Evolutionary conservation across 2,329 filamentous ascomycete genomes (phyloP).

Genomic region (Plectosphaerella sp.): DNA sequence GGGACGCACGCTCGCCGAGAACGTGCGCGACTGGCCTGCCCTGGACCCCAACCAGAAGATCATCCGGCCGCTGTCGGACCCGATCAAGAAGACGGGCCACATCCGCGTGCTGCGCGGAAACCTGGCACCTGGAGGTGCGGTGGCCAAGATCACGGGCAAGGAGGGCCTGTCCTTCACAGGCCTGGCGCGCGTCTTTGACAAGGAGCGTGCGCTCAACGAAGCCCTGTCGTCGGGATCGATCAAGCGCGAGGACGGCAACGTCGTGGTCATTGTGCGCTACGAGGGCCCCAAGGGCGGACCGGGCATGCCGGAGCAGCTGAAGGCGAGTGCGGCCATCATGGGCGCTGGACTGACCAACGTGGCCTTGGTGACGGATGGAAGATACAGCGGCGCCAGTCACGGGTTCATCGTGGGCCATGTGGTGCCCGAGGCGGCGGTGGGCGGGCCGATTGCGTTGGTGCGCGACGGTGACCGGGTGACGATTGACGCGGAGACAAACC

Average conservation of each 20-base stretch:
- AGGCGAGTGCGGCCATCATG: slow-evolving; percentile 86
- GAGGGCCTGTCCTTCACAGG: slow-evolving; percentile 82
- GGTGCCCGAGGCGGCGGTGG: slow-evolving; percentile 82
- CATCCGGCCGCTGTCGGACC: slow-evolving; percentile 67
- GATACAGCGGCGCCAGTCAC: slow-evolving; percentile 84
- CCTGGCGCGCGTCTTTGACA: slow-evolving; percentile 78
- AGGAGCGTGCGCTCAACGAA: slow-evolving; percentile 72
- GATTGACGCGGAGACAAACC: slow-evolving; percentile 79
- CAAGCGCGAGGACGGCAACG: slow-evolving; percentile 57
- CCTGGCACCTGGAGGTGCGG: slow-evolving; percentile 80
- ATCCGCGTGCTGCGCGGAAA: slow-evolving; percentile 86
- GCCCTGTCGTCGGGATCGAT: slow-evolving; percentile 69
- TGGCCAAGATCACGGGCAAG: slow-evolving; percentile 96
- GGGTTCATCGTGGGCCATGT: slow-evolving; percentile 95
- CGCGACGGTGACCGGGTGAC: slow-evolving; percentile 76
- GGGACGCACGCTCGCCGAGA: slow-evolving; percentile 77
- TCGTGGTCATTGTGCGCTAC: slow-evolving; percentile 87
- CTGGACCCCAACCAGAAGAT: slow-evolving; percentile 76
- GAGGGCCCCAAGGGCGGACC: slow-evolving; percentile 92
- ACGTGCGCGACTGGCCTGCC: slow-evolving; percentile 71
- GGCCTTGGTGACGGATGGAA: slow-evolving; percentile 85
- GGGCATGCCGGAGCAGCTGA: slow-evolving; percentile 94
- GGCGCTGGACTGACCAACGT: slow-evolving; percentile 84
- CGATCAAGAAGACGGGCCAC: slow-evolving; percentile 81
- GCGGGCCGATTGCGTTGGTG: slow-evolving; percentile 83